phyloP scores from a whole-genome alignment of 2,329 filamentous ascomycete genomes.

The Venturia oleaginea region DNA sequence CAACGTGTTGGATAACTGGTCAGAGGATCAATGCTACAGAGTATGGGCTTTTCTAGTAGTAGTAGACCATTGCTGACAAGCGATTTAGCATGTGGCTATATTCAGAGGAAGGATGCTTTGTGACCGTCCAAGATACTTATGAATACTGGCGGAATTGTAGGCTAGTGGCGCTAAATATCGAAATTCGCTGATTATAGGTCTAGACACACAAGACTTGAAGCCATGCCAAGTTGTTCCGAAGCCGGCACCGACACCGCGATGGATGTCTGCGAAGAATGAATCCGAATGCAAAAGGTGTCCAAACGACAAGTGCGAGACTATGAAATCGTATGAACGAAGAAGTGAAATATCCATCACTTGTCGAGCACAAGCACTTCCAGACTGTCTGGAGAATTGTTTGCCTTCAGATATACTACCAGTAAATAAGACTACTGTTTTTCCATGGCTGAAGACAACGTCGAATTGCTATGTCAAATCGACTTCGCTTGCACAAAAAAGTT shows the following conservation, averaged over 20 bases:
- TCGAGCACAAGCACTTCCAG: conserved; percentile 2
- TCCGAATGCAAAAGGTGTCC: conserved; percentile 8
- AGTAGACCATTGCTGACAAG: not conserved
- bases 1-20: conserved; percentile 6
- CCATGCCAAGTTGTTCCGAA: not conserved
- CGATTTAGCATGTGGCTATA: conserved; percentile 4
- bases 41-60: not conserved
- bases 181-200: not conserved
- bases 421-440: not conserved
- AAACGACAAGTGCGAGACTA: conserved; percentile 2
- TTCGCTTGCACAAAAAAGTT: not conserved
- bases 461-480: conserved; percentile 8
- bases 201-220: conserved; percentile 4
- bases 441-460: not conserved
- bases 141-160: conserved; percentile 9
- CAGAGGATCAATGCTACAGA: conserved; percentile 4
- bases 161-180: not conserved
- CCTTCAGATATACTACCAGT: conserved; percentile 1
- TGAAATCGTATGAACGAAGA: not conserved
- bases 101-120: conserved; percentile 2
- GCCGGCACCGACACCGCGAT: not conserved
- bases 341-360: conserved; percentile 4
- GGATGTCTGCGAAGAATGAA: not conserved
- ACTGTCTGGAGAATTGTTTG: not conserved
- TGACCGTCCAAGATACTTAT: not conserved